Conservation (phyloP, 2,329 filamentous ascomycete genomes). For the Lachnellula cervina region DNA sequence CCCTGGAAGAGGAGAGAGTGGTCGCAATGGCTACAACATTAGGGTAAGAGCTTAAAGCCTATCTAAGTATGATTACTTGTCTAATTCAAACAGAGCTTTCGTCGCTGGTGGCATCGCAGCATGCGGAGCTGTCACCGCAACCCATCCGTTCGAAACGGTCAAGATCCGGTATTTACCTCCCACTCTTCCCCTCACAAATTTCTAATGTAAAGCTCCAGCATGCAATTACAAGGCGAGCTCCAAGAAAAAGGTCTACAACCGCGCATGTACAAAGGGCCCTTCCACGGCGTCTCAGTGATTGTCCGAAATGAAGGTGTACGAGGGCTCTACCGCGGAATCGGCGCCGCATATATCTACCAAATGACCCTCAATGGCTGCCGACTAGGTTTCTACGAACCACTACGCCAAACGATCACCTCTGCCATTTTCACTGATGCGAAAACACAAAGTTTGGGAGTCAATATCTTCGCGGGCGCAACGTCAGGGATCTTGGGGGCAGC, state of each 20-base stretch:
- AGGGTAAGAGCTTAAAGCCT: constrained; percentile 35
- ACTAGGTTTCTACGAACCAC: constrained; percentile 94
- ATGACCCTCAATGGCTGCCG: constrained; percentile 94
- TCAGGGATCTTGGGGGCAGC: constrained; percentile 89
- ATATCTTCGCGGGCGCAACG: constrained; percentile 85
- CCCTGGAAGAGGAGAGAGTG: constrained; percentile 17
- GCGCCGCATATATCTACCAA: constrained; percentile 94
- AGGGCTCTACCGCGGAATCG: constrained; percentile 83
- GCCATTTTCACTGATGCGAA: constrained; percentile 66
- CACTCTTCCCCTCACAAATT: constrained; percentile 9
- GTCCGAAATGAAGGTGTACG: constrained; percentile 81
- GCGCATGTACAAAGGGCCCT: constrained; percentile 82
- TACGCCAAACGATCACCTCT: constrained; percentile 67
- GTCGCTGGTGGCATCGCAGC: constrained; percentile 94
- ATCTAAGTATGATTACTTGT: constrained; percentile 7
- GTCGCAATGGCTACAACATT: constrained; percentile 49
- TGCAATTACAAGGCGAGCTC: constrained; percentile 95
- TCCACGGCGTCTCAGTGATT: constrained; percentile 89
- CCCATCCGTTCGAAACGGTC: constrained; percentile 96
- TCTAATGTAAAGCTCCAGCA: constrained; percentile 43
- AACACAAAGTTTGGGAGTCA: constrained; percentile 82
- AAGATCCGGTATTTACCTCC: constrained; percentile 71
- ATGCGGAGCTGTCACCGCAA: constrained; percentile 94
- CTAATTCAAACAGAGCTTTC: constrained; percentile 58
- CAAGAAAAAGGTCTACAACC: constrained; percentile 80